Percentiles rank a stretch among this genome's conserved stretches.
These are phyloP conservation scores for Saccharomyces hybrid DNA, from an alignment of 1,139 yeast species.

Conservation along the genomic window DNA sequence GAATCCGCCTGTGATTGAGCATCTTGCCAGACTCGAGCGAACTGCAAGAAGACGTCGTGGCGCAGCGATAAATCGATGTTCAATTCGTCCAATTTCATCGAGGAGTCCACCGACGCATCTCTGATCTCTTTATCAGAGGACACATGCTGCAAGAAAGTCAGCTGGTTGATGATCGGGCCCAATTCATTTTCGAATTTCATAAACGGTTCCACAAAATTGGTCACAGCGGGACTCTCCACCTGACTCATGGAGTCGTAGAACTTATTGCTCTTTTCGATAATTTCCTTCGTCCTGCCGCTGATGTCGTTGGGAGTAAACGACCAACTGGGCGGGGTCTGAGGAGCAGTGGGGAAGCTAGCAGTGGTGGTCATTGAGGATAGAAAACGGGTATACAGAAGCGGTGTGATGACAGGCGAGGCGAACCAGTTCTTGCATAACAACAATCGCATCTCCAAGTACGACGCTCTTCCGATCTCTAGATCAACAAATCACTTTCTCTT, in stretches of 20 bases:
- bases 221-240: slow-evolving; percentile 44
- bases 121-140: slow-evolving; percentile 54
- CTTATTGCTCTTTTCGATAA: slow-evolving; percentile 39
- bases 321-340: slow-evolving; percentile 54
- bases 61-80: slow-evolving; percentile 59
- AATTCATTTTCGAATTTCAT: slow-evolving; percentile 44
- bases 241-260: slow-evolving; percentile 51
- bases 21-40: slow-evolving; percentile 42
- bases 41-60: slow-evolving; percentile 55
- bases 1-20: slow-evolving; percentile 30
- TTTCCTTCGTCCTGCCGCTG: slow-evolving; percentile 35
- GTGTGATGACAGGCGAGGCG: not conserved
- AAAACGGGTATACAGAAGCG: not conserved
- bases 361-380: not conserved
- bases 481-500: not conserved
- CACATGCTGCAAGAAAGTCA: slow-evolving; percentile 63
- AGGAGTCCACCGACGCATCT: slow-evolving; percentile 62
- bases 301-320: slow-evolving; percentile 48
- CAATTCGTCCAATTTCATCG: slow-evolving; percentile 46
- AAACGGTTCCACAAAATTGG: slow-evolving; percentile 45
- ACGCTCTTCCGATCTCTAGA: too few relatives aligned
- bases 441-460: not conserved
- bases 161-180: slow-evolving; percentile 39
- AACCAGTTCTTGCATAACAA: not conserved
- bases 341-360: slow-evolving; percentile 10